Percentiles rank a stretch among this genome's conserved stretches.
Conservation (phyloP, 164 flowering plant genomes). For the Echeveria elegans region DNA sequence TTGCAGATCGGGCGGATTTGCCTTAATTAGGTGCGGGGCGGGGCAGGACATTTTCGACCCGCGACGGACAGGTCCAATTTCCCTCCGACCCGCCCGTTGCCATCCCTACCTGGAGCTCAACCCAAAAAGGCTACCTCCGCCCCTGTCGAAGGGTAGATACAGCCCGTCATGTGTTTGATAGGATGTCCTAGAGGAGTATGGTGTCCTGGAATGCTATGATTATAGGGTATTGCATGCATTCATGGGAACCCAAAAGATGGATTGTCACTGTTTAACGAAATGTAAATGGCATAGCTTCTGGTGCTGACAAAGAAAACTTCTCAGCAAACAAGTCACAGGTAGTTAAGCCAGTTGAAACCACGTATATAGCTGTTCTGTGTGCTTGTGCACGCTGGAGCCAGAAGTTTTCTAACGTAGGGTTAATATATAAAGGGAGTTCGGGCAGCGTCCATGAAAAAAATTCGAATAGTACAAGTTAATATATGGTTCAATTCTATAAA, state of each 20-base stretch:
- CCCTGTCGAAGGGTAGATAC: slow-evolving; percentile 24
- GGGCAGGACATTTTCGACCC: too few relatives aligned
- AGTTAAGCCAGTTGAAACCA: slow-evolving; percentile 50
- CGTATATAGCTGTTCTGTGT: slow-evolving; percentile 54
- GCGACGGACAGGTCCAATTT: too few relatives aligned
- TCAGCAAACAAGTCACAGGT: not conserved
- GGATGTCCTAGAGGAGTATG: slow-evolving; percentile 32
- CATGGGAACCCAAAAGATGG: slow-evolving; percentile 60
- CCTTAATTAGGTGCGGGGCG: too few relatives aligned
- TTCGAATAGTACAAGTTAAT: too few relatives aligned
- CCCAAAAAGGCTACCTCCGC: too few relatives aligned
- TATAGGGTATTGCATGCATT: slow-evolving; percentile 56
- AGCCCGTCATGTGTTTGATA: slow-evolving; percentile 24
- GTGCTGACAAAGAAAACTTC: slow-evolving; percentile 6
- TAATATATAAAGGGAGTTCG: too few relatives aligned
- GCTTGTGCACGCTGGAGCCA: slow-evolving; percentile 73
- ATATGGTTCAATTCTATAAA: too few relatives aligned
- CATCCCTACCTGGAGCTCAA: too few relatives aligned
- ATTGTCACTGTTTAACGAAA: slow-evolving; percentile 33
- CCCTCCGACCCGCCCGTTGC: too few relatives aligned
- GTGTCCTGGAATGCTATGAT: slow-evolving; percentile 77
- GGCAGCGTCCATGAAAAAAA: too few relatives aligned
- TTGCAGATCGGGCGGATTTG: too few relatives aligned
- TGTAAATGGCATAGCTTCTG: slow-evolving; percentile 18
- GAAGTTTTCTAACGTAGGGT: too few relatives aligned